phyloP scores from a whole-genome alignment of 1,284 basidiomycete genomes.

The Ceratobasidium sp. region DNA sequence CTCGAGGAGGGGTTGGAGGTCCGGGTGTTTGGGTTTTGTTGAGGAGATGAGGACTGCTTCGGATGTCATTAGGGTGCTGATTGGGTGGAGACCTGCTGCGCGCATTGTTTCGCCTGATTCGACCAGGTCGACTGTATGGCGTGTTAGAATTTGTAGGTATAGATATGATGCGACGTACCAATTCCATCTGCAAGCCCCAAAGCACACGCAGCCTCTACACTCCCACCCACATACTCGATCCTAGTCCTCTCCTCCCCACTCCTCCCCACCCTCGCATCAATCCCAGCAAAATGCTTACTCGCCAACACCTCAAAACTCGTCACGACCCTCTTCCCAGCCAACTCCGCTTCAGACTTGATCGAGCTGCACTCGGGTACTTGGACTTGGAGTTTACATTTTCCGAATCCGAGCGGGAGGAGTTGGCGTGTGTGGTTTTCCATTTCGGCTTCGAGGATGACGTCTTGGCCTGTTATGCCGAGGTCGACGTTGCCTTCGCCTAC shows the following conservation, averaged over 20 bases:
- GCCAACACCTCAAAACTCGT: conserved; percentile 94
- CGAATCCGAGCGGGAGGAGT: conserved; percentile 88
- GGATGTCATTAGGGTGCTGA: conserved; percentile 87
- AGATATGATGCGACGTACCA: conserved; percentile 66
- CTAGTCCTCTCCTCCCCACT: conserved; percentile 68
- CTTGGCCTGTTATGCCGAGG: conserved; percentile 92
- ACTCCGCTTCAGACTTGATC: conserved; percentile 79
- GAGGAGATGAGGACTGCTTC: conserved; percentile 97
- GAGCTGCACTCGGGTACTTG: conserved; percentile 89
- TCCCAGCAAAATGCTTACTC: conserved; percentile 78
- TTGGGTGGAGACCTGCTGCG: conserved; percentile 93
- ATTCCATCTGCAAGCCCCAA: conserved; percentile 98
- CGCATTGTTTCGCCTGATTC: conserved; percentile 99
- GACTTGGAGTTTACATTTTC: conserved; percentile 93
- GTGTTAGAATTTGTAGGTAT: conserved; percentile 9
- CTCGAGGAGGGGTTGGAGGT: conserved; percentile 78
- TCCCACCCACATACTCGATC: conserved; percentile 97
- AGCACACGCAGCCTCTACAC: conserved; percentile 97
- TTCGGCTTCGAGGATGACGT: conserved; percentile 93
- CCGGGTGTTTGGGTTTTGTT: conserved; percentile 66
- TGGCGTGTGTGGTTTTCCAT: conserved; percentile 85
- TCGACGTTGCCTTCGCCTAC: conserved; percentile 98
- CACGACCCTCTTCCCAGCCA: conserved; percentile 92
- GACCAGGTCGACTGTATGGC: conserved; percentile 55
- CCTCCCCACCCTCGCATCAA: conserved; percentile 74